phyloP scores from a whole-genome alignment of 2,329 filamentous ascomycete species.

The Penicillium sp. region DNA sequence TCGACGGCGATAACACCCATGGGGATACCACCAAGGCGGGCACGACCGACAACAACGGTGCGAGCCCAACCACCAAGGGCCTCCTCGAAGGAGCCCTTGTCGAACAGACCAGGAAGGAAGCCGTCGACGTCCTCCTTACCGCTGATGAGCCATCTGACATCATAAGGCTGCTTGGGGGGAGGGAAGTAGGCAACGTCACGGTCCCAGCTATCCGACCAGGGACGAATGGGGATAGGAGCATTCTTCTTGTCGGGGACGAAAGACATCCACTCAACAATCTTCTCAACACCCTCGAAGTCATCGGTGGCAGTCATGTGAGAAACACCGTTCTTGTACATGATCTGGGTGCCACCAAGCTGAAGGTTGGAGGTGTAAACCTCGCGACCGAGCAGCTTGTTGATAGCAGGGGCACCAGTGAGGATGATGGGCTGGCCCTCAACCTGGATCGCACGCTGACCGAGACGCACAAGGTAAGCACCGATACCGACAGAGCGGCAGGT shows the following conservation, averaged over 20 bases:
- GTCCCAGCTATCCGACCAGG: slow-evolving; percentile 84
- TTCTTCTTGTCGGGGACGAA: slow-evolving; percentile 96
- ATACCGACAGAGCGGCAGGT: slow-evolving; percentile 99
- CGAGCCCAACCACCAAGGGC: slow-evolving; percentile 94
- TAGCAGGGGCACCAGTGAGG: slow-evolving; percentile 90
- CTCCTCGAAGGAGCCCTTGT: slow-evolving; percentile 95
- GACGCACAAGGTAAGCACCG: slow-evolving; percentile 95
- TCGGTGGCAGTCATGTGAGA: slow-evolving; percentile 98
- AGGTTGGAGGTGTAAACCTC: slow-evolving; percentile 99
- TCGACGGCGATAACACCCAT: slow-evolving; percentile 98
- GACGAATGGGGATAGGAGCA: slow-evolving; percentile 87
- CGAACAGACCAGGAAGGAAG: slow-evolving; percentile 89
- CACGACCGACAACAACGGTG: slow-evolving; percentile 94
- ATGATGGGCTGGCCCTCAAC: slow-evolving; percentile 99
- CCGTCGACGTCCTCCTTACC: slow-evolving; percentile 81
- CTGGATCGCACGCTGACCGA: slow-evolving; percentile 97
- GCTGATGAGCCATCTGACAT: slow-evolving; percentile 89
- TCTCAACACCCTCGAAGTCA: slow-evolving; percentile 95
- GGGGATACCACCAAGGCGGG: slow-evolving; percentile 92
- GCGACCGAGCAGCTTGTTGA: slow-evolving; percentile 96
- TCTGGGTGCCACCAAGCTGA: slow-evolving; percentile 99
- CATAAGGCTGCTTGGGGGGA: slow-evolving; percentile 79
- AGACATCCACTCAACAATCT: slow-evolving; percentile 97
- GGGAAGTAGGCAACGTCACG: slow-evolving; percentile 82
- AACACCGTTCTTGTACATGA: slow-evolving; percentile 99